Evolutionary conservation across 441 rosid genomes (phyloP), one percentile per base, ranked within the genome.

Genomic region (Brassica hybrid): DNA sequence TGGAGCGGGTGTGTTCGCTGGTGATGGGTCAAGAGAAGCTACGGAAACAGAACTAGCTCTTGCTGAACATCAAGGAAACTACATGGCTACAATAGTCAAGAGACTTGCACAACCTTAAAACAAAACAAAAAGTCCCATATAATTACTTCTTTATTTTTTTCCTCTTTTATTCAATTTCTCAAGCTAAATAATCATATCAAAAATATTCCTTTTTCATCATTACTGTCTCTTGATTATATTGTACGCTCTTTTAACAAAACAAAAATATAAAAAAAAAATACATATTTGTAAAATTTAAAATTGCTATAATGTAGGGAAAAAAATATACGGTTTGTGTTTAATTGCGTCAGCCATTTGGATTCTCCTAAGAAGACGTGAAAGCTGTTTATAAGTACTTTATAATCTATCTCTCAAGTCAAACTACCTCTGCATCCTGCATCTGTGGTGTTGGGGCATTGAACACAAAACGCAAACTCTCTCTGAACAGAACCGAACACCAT

Each of bases 61-160:
- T 19, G 97, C 98, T 19, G 99, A 95, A 81, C 97, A 93, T 84
- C 98, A 95, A 82, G 98, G 99, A 68, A 91, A 93, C 82, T 91
- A 91, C 79, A 95, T 88, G 99, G 98, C 97, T 68, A 79, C 89
- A 10, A 75, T 93, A 2, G 92, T 95, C 67, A 88, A 95, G 85
- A 87, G 90, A 88, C 91, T 95, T 72, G 78, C 88, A 56, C 82
- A 82, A 83, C 85, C 86, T 62, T 92, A 79, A 19, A 3, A 11
- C 9, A 54, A 2, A 54, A 23, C 1, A 23, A 69, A 45, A 41
- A 38, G 4, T 38, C 45, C 13, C 48, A 5, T 50, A 0, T 50
- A 0, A 50, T 50, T 50, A 13, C 54, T 48, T n/a, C 10, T 14
- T 50, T 50, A 30, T 50, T 0, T 50, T 50, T 50, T 14, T 50